Percentiles rank a stretch among this genome's conserved stretches.
Evolutionary conservation across 2,329 filamentous ascomycete genomes (phyloP).

Genomic region (Salinomyces thailandicus): DNA sequence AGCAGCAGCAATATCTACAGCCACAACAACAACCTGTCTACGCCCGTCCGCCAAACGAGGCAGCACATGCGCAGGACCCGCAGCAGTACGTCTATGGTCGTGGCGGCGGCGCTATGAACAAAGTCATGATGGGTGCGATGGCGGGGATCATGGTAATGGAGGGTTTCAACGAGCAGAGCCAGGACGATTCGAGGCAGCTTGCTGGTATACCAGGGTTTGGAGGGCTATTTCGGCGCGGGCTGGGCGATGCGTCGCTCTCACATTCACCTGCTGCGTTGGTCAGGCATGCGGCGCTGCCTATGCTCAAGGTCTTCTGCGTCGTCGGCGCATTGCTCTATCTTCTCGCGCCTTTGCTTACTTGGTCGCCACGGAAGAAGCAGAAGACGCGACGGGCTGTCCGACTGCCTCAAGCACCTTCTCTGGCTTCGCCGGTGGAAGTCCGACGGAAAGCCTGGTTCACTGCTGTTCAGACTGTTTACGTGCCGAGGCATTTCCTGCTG

Average conservation of each 20-base stretch:
- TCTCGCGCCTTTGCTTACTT: slow-evolving; percentile 46
- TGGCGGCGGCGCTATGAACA: slow-evolving; percentile 48
- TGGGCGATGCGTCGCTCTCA: slow-evolving; percentile 9
- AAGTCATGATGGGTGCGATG: slow-evolving; percentile 86
- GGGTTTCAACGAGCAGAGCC: slow-evolving; percentile 56
- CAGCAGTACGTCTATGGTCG: slow-evolving; percentile 29
- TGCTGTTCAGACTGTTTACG: slow-evolving; percentile 83
- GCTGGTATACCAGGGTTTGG: slow-evolving; percentile 31
- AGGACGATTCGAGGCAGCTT: slow-evolving; percentile 41
- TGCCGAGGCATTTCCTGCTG: slow-evolving; percentile 76
- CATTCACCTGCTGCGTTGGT: slow-evolving; percentile 15
- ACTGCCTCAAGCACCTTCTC: slow-evolving; percentile 50
- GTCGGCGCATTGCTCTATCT: slow-evolving; percentile 47
- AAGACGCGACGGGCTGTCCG: slow-evolving; percentile 29
- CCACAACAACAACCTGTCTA: slow-evolving; percentile 23
- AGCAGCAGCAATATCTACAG: slow-evolving; percentile 26
- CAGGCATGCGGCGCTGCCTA: slow-evolving; percentile 26
- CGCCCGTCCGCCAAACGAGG: slow-evolving; percentile 21
- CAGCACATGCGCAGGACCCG: slow-evolving; percentile 18
- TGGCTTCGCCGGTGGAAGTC: slow-evolving; percentile 73
- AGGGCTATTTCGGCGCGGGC: slow-evolving; percentile 23
- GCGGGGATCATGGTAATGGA: slow-evolving; percentile 88
- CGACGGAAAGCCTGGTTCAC: slow-evolving; percentile 87
- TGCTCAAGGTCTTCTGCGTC: slow-evolving; percentile 42
- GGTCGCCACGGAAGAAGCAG: slow-evolving; percentile 46